phyloP scores from a whole-genome alignment of 306 rosid genomes.

The Prunus salicina region DNA sequence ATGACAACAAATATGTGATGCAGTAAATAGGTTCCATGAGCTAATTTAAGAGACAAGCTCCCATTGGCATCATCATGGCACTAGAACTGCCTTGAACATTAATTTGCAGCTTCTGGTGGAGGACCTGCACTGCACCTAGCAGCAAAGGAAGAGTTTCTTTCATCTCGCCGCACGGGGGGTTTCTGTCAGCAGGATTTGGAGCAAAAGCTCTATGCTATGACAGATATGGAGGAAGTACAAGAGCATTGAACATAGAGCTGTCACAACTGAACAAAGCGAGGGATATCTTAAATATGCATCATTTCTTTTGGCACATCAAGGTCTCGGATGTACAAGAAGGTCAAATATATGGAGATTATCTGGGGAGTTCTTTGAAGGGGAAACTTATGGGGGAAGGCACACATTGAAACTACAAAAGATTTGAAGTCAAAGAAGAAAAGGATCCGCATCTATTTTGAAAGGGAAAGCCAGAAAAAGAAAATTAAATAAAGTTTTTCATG shows the following conservation, averaged over 20 bases:
- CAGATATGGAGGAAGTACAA: constrained; percentile 52
- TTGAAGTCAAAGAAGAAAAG: not conserved
- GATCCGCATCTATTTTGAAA: not conserved
- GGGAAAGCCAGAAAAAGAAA: not conserved
- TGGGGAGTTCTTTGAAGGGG: constrained; percentile 16
- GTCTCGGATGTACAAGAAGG: constrained; percentile 28
- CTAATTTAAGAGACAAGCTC: not conserved
- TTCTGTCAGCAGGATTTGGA: constrained; percentile 36
- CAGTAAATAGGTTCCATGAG: not conserved
- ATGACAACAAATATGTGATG: not conserved
- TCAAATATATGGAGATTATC: constrained; percentile 34
- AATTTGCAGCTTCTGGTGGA: constrained; percentile 20
- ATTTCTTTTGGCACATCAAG: constrained; percentile 27
- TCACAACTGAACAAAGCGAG: constrained; percentile 30
- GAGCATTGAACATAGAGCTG: constrained; percentile 45
- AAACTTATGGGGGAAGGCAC: constrained; percentile 38
- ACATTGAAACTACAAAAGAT: constrained; percentile 21
- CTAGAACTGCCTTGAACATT: constrained; percentile 27
- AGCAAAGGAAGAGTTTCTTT: constrained; percentile 58
- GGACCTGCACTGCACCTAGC: constrained; percentile 51
- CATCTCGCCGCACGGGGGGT: constrained; percentile 31
- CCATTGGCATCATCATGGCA: constrained; percentile 17
- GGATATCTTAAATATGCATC: constrained; percentile 18
- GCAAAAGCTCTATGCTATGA: constrained; percentile 46
- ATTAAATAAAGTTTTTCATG: not conserved